Base-by-base conservation (phyloP, 73 alveolate genomes). In the Halteria grandinella region DNA sequence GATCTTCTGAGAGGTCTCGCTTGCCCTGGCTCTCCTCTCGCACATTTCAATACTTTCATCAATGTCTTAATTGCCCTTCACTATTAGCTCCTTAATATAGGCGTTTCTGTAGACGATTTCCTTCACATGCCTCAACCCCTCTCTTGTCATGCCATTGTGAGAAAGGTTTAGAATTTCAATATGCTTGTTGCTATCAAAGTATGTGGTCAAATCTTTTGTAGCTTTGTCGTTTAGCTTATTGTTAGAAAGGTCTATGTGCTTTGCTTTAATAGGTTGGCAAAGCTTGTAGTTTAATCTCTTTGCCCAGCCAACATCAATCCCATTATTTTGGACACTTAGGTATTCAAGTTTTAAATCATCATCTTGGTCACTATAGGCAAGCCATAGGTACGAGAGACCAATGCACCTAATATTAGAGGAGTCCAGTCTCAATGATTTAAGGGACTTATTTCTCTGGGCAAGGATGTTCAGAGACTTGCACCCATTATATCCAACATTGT, bases 321-420 rank as follows among this genome's bases (percentile, higher is more conserved):
- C 28, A 25, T 57, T 57, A 4, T 31, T 27, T 27, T 25, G 2
- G 5, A 32, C 74, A 33, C 33, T 33, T 3, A 57, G 57, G 8
- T 23, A 10, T 8, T 57, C 74, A 8, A 57, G 54, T 10, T 33
- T 39, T 29, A 28, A 25, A 57, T 57, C 74, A 33, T 57, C 51
- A 10, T 57, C 57, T 8, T 51, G 74, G 54, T 57, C 74, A 57
- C 36, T 57, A 33, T 33, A 29, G 2, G 74, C 74, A n/a, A 57
- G 18, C 74, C 74, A 57, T 10, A 57, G 57, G 18, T 57, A 57
- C 6, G 74, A 33, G 14, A 57, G 36, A 6, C 74, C 74, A 8
- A 57, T 54, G 36, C 54, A 28, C 36, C 36, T n/a, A 12, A 57
- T 57, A 7, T 57, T 57, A 3, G 54, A 11, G 18, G 15, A 10